Base-by-base conservation (phyloP, 495 filamentous ascomycete species). In the Ramalina peruviana region DNA sequence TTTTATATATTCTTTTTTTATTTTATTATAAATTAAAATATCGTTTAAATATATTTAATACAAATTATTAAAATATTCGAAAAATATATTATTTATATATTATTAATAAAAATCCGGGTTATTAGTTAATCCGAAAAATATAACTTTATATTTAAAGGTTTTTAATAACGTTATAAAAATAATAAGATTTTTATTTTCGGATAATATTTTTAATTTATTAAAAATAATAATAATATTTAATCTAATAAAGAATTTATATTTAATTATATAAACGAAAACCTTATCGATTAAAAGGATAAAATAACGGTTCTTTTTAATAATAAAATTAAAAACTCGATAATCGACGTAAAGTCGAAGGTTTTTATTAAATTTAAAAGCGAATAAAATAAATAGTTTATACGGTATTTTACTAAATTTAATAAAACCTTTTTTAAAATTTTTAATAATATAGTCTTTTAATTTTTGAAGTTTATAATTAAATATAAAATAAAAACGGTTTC, bases 161-260 rank as follows among this genome's bases (percentile, higher is more conserved):
- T 60, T 48, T 26, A 58, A 66, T 15, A 53, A n/a, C 0, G 55
- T 69, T 0, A 49, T 15, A 27, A 72, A n/a, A n/a, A n/a, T n/a
- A n/a, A n/a, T n/a, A n/a, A n/a, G n/a, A n/a, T n/a, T n/a, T n/a
- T n/a, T n/a, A 70, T 0, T 56, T 55, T n/a, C n/a, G n/a, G 3
- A 54, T 72, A 3, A 62, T 38, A 9, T 62, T 51, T 21, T 67
- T 38, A 56, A 7, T 59, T 60, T 41, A 68, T n/a, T n/a, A n/a
- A n/a, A 74, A 1, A 60, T 65, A 25, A 63, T 42, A 4, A 57
- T 53, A 10, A 75, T 61, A 54, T 78, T 65, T 0, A 78, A 10
- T 2, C n/a, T n/a, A n/a, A n/a, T n/a, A n/a, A n/a, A n/a, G n/a
- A n/a, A n/a, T n/a, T n/a, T n/a, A n/a, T n/a, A n/a, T n/a, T 39